Evolutionary conservation across 164 flowering plant genomes (phyloP), one percentile per base, ranked within the genome.

Genomic region (Chimonanthus salicifolius): DNA sequence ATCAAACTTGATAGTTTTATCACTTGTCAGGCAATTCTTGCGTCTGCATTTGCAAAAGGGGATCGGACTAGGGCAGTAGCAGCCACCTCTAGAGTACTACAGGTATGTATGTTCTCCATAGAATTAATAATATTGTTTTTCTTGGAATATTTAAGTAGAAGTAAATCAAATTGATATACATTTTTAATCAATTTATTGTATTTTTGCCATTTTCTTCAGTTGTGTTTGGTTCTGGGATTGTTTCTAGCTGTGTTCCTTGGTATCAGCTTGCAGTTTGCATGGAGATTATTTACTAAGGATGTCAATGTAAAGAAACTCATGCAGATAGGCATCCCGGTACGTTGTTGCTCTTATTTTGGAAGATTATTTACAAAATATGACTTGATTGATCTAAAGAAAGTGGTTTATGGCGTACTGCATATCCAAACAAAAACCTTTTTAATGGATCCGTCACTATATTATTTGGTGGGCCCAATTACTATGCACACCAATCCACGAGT

Each of bases 41-140:
- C 98, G 7, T 82, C 86, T 72, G 86, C 97, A 74, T 95, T 95
- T 82, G 94, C 97, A n/a, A 83, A 84, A 69, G 82, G 85, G 71
- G 90, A 95, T 79, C 80, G 84, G 77, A 78, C 80, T 51, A 92
- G 84, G 80, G 96, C 89, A 68, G 77, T 78, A 50, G 80, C 87
- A 21, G 82, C 87, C 46, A 90, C 97, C 60, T 74, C 90, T 10
- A 84, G 99, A 73, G 97, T 93, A 33, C 67, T 92, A 79, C 98
- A 94, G 96, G 98, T 89, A 72, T 69, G 3, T 69, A 7, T 47
- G 6, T 9, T 21, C 49, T 69, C 47, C 46, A 47, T 16, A 4
- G 18, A 54, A 66, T 13, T 3, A 15, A 68, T 3, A 15, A 68
- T 68, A 21, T 18, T 8, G 3, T 68, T 68, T 68, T 66, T 4